phyloP scores from a whole-genome alignment of 805 yeast species.

The Diddensiella transvaalensis region DNA sequence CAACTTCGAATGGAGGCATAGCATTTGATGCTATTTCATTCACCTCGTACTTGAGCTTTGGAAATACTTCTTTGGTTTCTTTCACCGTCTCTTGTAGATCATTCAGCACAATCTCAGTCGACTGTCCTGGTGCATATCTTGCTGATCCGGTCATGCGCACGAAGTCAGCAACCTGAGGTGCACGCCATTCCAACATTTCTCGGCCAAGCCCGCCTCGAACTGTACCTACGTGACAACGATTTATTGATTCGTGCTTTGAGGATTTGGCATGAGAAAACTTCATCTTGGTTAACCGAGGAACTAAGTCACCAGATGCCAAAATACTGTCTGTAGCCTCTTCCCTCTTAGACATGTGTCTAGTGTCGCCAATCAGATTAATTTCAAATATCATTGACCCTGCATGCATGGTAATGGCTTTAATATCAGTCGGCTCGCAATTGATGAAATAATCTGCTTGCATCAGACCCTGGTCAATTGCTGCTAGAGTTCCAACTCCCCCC shows the following conservation, averaged over 20 bases:
- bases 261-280: conserved; percentile 3
- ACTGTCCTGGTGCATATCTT: conserved; percentile 6
- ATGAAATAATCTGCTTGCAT: conserved; percentile 5
- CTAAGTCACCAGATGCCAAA: conserved; percentile 4
- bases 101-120: not conserved
- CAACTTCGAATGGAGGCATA: conserved; percentile 7
- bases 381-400: conserved; percentile 4
- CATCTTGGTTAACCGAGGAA: not conserved
- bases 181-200: conserved; percentile 3
- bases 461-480: conserved; percentile 5
- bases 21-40: conserved; percentile 2
- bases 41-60: conserved; percentile 2
- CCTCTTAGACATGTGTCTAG: conserved; percentile 3
- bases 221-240: conserved; percentile 5
- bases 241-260: conserved; percentile 3
- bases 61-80: conserved; percentile 4
- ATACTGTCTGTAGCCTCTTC: conserved; percentile 6
- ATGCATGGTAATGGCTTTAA: conserved; percentile 2
- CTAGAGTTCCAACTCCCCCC: conserved; percentile 4
- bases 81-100: not conserved
- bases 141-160: conserved; percentile 3
- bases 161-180: conserved; percentile 5
- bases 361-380: conserved; percentile 5
- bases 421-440: conserved; percentile 5
- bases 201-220: conserved; percentile 3